Percentiles rank a stretch among this genome's conserved stretches.
phyloP scores from a whole-genome alignment of 2,329 filamentous ascomycete species.

The Xylariaceae sp. region DNA sequence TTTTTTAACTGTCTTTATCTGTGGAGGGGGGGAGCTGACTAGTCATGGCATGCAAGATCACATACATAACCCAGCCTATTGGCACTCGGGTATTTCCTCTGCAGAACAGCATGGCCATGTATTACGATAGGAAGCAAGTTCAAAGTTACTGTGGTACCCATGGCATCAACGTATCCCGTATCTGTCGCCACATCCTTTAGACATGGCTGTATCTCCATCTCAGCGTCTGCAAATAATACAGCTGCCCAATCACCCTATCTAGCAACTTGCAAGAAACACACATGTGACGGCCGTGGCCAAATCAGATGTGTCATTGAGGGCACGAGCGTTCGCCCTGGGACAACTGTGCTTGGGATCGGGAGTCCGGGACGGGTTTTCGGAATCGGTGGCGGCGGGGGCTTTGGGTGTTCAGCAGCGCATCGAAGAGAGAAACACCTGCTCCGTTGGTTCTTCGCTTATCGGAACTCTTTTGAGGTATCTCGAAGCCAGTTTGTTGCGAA shows the following conservation, averaged over 20 bases:
- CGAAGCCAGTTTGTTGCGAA: not conserved
- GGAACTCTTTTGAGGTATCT: not conserved
- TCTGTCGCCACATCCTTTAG: constrained; percentile 4
- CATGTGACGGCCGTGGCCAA: not conserved
- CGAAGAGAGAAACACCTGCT: not conserved
- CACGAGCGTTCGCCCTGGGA: not conserved
- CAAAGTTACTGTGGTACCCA: constrained; percentile 5
- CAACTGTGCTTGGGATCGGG: not conserved
- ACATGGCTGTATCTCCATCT: constrained; percentile 5
- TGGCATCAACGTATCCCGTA: not conserved
- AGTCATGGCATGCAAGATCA: constrained; percentile 7
- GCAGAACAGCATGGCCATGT: constrained; percentile 7
- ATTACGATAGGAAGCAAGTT: constrained; percentile 2
- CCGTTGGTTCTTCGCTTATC: not conserved
- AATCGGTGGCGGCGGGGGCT: not conserved
- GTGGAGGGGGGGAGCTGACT: not conserved
- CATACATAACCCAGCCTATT: constrained; percentile 7
- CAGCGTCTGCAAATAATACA: not conserved
- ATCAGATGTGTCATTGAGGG: not conserved
- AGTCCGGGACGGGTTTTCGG: not conserved
- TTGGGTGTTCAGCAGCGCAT: not conserved
- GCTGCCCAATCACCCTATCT: constrained; percentile 2
- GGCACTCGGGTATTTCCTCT: constrained; percentile 1
- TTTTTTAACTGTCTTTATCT: not conserved
- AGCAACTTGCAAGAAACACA: not conserved